Evolutionary conservation across 306 rosid genomes (phyloP), one percentile per base, ranked within the genome.

Genomic region (Ormosia semicastrata): DNA sequence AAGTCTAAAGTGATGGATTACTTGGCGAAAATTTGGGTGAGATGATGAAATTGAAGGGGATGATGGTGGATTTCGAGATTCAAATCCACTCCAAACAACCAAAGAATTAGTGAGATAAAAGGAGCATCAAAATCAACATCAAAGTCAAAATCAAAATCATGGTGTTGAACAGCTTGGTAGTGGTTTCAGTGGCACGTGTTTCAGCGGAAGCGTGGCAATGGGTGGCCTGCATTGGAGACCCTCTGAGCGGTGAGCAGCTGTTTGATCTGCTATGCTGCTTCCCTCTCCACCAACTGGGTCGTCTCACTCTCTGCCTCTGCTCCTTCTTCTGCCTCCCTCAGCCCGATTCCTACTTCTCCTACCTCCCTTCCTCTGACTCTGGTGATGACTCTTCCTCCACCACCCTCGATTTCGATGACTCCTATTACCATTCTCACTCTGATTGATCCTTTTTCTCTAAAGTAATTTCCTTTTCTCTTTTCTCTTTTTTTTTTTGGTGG

Each of bases 201-300:
- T 92, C 98, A 0, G 91, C 96, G 0, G 85, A 90, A 65, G 83
- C 77, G n/a, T 94, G 92, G 94, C 97, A 94, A 71, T 69, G 79
- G 46, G 36, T 81, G 34, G 80, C 95, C 0, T 88, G 98, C 76
- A 79, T 82, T 17, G 87, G 88, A 8, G 97, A 90, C 33, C 91
- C 89, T 7, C 54, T 94, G 30, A 81, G 73, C 86, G 86, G 92
- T 72, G 75, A 87, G 0, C 86, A 89, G 71, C 81, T 94, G 9
- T 79, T 94, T 41, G 89, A 90, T 89, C 90, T 94, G 10, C 73
- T 94, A 40, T 86, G 81, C 69, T 80, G 89, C 60, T 85, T 92
- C 76, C 98, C 98, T 77, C 41, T 94, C 34, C 98, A 87, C 65
- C 97, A 92, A 53, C 57, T 92, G 73, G 88, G 93, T 86, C 92